Base-by-base conservation (phyloP, 768 basidiomycete species). In the Macrolepiota dolichaula region DNA sequence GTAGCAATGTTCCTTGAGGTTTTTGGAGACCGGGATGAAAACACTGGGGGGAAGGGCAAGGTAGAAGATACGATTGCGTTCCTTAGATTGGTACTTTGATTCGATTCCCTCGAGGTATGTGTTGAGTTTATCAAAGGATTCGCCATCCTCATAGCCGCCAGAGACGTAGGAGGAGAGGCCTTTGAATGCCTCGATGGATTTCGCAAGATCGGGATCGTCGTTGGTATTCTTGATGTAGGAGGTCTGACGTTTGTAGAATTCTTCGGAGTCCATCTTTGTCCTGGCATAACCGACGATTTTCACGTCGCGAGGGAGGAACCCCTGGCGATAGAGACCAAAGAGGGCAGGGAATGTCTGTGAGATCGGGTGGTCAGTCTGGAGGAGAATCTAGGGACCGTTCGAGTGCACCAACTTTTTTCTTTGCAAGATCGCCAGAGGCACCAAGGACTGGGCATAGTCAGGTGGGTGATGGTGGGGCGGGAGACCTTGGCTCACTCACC, bases 31-130 rank as follows among this genome's bases (percentile, higher is more conserved):
- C 29, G 91, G 84, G 65, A 92, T 85, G 78, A 99, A 99, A 68
- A 99, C 96, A 51, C 85, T 91, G n/a, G 96, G 96, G 1, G 96
- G 96, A 24, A 99, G 88, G 17, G 96, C 96, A 70, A 99, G 89
- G 75, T 99, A 96, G 77, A 98, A 98, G 67, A 98, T 75, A 60
- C 96, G 92, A 73, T 96, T 91, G 68, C 79, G 76, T 65, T 82
- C 83, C 58, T 84, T 82, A 49, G 80, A 76, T 64, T 79, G 73
- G 69, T 94, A 92, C 27, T 77, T 73, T 32, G 82, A 77, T 74
- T 99, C 96, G 71, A 96, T 85, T 64, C 81, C 82, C 73, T 87
- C 81, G 64, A 98, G 77, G 69, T 91, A 85, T 61, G 84, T 82
- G 71, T 88, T 87, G 66, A 99, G 82, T 44, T 79, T 81, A 69